Conservation (phyloP, 805 yeast genomes). For the Pichia kluyveri region DNA sequence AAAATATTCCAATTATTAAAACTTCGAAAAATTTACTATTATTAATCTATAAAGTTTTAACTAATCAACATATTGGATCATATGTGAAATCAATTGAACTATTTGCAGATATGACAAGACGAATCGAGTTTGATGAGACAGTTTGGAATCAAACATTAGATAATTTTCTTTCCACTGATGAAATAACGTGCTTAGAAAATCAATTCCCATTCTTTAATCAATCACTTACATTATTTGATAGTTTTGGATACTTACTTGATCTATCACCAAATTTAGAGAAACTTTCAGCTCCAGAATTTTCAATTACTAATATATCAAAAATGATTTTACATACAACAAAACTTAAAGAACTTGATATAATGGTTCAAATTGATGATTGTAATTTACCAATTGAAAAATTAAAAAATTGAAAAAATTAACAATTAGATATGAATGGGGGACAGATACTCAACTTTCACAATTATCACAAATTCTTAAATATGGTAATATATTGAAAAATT, state of each 20-base stretch:
- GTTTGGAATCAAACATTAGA: constrained; percentile 10
- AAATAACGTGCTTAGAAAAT: constrained; percentile 4
- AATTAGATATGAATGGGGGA: constrained; percentile 15
- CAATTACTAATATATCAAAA: constrained; percentile 1
- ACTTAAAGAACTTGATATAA: constrained; percentile 8
- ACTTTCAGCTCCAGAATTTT: constrained; percentile 10
- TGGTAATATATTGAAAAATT: constrained; percentile 1
- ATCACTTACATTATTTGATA: constrained; percentile 13
- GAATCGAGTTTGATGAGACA: constrained; percentile 1
- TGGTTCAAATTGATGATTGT: constrained; percentile 9
- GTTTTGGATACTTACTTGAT: constrained; percentile 9
- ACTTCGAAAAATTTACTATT: constrained; percentile 11
- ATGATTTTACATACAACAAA: neutral
- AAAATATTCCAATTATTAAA: constrained; percentile 3
- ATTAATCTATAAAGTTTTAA: constrained; percentile 14
- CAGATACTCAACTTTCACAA: constrained; percentile 12
- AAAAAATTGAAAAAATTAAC: constrained; percentile 9
- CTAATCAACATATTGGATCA: constrained; percentile 6
- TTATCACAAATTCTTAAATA: constrained; percentile 7
- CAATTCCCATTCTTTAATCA: constrained; percentile 4
- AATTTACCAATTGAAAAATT: constrained; percentile 4
- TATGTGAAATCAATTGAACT: constrained; percentile 11
- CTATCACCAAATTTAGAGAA: constrained; percentile 12
- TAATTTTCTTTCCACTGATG: constrained; percentile 8
- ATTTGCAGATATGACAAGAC: constrained; percentile 9